Evolutionary conservation across 164 flowering plant species (phyloP).

Genomic region (Magnolia sinica): DNA sequence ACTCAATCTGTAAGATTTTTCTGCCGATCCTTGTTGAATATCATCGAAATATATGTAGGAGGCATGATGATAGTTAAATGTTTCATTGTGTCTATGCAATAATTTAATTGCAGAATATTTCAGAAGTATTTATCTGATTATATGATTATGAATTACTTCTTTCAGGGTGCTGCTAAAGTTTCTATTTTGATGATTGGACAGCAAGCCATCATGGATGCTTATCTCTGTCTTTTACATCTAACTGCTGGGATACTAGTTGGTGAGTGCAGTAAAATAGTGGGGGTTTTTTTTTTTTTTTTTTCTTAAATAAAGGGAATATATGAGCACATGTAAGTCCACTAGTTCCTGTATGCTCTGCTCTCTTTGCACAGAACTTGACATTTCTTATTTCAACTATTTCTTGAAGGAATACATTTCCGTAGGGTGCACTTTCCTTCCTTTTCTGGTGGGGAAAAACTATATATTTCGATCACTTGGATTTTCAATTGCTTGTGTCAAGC

Average conservation of each 20-base stretch:
- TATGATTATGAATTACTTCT: conserved; percentile 6
- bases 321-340: no score
- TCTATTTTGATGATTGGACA: conserved; percentile 92
- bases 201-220: conserved; percentile 98
- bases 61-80: background rate
- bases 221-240: conserved; percentile 93
- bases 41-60: background rate
- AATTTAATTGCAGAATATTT: background rate
- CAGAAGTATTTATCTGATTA: conserved; percentile 3
- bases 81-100: background rate
- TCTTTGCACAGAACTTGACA: no score
- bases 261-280: conserved; percentile 26
- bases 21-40: background rate
- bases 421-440: no score
- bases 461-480: background rate
- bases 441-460: background rate
- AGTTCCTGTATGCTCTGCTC: no score
- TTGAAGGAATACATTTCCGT: no score
- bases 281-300: background rate
- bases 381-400: no score
- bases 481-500: background rate
- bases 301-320: no score
- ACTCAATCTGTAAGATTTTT: conserved; percentile 81
- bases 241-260: conserved; percentile 97
- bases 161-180: conserved; percentile 97